Evolutionary conservation across 257 asterid genomes (phyloP).

Genomic region (Mitragyna speciosa): DNA sequence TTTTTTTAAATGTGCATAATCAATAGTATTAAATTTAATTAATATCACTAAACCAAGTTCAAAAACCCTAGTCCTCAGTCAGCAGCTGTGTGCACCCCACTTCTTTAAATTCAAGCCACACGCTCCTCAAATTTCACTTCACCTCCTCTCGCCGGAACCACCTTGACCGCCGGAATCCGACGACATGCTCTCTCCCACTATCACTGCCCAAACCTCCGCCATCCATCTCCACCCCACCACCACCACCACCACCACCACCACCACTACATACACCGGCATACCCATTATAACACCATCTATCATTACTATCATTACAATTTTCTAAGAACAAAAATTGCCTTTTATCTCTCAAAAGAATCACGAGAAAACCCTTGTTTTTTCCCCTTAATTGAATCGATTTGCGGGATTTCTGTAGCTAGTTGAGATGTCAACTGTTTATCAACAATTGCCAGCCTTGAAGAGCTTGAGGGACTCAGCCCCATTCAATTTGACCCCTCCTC

Average conservation of each 20-base stretch:
- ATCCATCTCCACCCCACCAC: neutral
- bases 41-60: too few relatives aligned
- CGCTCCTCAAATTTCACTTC: neutral
- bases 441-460: constrained; percentile 27
- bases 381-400: neutral
- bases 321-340: neutral
- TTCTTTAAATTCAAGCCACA: neutral
- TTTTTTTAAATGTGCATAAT: too few relatives aligned
- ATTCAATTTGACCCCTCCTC: neutral
- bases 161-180: constrained; percentile 9
- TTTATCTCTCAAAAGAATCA: neutral
- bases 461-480: constrained; percentile 19
- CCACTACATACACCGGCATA: constrained; percentile 3
- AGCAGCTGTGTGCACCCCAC: neutral
- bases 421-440: constrained; percentile 21
- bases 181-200: constrained; percentile 14
- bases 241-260: constrained; percentile 1
- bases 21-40: too few relatives aligned
- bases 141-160: neutral
- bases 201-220: neutral
- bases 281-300: constrained; percentile 3
- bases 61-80: neutral
- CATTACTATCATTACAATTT: neutral
- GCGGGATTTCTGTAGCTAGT: neutral
- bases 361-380: neutral